phyloP scores from a whole-genome alignment of 108 stramenopile species.

The Chaetoceros muelleri region DNA sequence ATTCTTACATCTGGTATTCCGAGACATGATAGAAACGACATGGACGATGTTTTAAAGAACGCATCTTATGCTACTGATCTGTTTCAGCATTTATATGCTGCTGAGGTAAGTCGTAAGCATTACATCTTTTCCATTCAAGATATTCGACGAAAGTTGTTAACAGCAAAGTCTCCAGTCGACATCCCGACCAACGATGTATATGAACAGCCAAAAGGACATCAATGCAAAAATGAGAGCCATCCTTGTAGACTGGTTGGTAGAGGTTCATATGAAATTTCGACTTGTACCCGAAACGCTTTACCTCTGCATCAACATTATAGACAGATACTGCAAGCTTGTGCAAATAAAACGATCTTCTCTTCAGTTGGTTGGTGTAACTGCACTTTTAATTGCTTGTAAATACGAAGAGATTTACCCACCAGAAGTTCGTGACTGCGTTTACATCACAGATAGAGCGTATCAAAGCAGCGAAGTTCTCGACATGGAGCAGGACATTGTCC shows the following conservation, averaged over 20 bases:
- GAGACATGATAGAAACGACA: conserved; percentile 15
- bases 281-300: conserved; percentile 83
- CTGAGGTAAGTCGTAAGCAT: conserved; percentile 43
- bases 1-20: conserved; percentile 17
- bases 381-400: conserved; percentile 94
- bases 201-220: conserved; percentile 78
- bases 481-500: conserved; percentile 91
- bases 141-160: neutral
- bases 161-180: conserved; percentile 7
- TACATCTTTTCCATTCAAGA: neutral
- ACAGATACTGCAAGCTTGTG: conserved; percentile 78
- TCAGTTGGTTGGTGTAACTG: conserved; percentile 98
- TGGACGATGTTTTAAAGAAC: conserved; percentile 18
- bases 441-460: conserved; percentile 95
- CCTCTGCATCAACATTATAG: conserved; percentile 93
- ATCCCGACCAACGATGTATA: conserved; percentile 40
- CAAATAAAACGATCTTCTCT: conserved; percentile 74
- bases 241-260: conserved; percentile 94
- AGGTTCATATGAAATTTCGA: conserved; percentile 91
- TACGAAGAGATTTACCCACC: conserved; percentile 99
- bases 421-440: conserved; percentile 92
- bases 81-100: conserved; percentile 59
- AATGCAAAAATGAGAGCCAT: conserved; percentile 95
- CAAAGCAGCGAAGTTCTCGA: conserved; percentile 80
- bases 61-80: conserved; percentile 75